Evolutionary conservation across 108 stramenopile genomes (phyloP).

Genomic region (Nitzschia inconspicua): DNA sequence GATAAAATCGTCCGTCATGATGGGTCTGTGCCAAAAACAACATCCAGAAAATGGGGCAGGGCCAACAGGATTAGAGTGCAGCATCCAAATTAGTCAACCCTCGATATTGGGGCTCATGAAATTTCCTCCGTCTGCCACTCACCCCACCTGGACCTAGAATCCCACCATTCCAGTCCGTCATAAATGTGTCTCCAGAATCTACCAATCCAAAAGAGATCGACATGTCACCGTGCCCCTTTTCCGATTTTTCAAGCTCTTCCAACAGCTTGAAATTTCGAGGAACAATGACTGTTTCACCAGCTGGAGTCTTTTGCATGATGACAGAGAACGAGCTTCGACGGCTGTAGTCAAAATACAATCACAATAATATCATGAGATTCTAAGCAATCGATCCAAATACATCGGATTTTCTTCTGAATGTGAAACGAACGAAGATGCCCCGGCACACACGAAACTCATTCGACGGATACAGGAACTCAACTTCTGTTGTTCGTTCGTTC

Average conservation of each 20-base stretch:
- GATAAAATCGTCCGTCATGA: slow-evolving; percentile 92
- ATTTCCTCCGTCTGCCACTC: slow-evolving; percentile 48
- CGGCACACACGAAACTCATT: too few relatives aligned
- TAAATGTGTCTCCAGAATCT: slow-evolving; percentile 92
- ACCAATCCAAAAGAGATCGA: slow-evolving; percentile 92
- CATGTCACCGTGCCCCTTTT: slow-evolving; percentile 92
- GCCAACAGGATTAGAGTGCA: neutral
- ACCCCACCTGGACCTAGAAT: slow-evolving; percentile 95
- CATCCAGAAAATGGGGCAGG: neutral
- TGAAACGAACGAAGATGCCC: too few relatives aligned
- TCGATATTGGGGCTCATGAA: neutral
- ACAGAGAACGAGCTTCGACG: too few relatives aligned
- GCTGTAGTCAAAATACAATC: too few relatives aligned
- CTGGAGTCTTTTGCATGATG: slow-evolving; percentile 78
- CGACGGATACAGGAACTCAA: too few relatives aligned
- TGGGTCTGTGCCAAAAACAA: slow-evolving; percentile 58
- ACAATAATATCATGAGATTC: too few relatives aligned
- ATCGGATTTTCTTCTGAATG: too few relatives aligned
- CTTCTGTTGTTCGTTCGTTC: too few relatives aligned
- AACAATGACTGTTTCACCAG: slow-evolving; percentile 86
- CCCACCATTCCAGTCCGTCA: slow-evolving; percentile 95
- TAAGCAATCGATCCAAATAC: too few relatives aligned
- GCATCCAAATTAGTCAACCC: neutral
- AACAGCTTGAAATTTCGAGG: slow-evolving; percentile 99
- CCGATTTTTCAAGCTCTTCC: slow-evolving; percentile 94